Conservation (phyloP, 352 stramenopile genomes). For the Pythium volutum region DNA sequence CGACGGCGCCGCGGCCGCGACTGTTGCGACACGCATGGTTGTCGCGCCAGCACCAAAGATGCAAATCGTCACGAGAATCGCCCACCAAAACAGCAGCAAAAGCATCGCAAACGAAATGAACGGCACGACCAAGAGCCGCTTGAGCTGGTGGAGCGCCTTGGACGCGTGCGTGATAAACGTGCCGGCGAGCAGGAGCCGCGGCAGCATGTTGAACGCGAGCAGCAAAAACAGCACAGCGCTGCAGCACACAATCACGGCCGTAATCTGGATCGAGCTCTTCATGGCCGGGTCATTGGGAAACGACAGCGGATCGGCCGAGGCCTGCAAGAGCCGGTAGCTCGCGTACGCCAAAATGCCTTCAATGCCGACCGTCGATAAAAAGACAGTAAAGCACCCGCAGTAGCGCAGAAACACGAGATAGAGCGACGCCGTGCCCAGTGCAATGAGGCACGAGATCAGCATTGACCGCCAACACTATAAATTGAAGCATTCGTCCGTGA, state of each 20-base stretch:
- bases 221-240: constrained; percentile 65
- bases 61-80: constrained; percentile 67
- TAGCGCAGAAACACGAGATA: constrained; percentile 72
- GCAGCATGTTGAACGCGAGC: constrained; percentile 60
- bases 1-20: constrained; percentile 40
- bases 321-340: constrained; percentile 54
- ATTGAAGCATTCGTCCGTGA: neutral
- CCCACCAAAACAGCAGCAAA: constrained; percentile 68
- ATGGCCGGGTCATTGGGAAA: constrained; percentile 65
- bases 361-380: constrained; percentile 62
- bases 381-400: constrained; percentile 68
- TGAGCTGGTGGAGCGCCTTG: constrained; percentile 58
- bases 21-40: constrained; percentile 54
- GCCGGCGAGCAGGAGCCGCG: constrained; percentile 57
- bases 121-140: constrained; percentile 61
- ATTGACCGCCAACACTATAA: constrained; percentile 65
- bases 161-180: constrained; percentile 80
- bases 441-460: constrained; percentile 57
- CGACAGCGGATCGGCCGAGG: constrained; percentile 41
- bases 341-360: constrained; percentile 60
- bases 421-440: constrained; percentile 47
- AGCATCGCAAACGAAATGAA: constrained; percentile 68
- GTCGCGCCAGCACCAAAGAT: constrained; percentile 70
- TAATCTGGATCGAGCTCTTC: constrained; percentile 67
- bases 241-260: constrained; percentile 51